phyloP scores from a whole-genome alignment of 1,284 basidiomycete genomes.

The Stygiomarasmius scandens region DNA sequence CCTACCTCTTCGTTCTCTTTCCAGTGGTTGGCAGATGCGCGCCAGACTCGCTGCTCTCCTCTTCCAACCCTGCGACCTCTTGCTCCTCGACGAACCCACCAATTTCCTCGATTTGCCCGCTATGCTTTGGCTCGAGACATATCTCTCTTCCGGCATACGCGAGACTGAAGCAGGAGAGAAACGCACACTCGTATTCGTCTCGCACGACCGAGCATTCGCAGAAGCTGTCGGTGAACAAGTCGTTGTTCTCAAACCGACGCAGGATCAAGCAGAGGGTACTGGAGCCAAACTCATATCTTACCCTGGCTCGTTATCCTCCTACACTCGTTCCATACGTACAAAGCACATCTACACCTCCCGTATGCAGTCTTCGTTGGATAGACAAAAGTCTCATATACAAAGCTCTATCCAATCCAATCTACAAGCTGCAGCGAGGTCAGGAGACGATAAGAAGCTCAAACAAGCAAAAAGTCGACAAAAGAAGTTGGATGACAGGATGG shows the following conservation, averaged over 20 bases:
- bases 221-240: conserved; percentile 70
- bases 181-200: conserved; percentile 57
- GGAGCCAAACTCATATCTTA: conserved; percentile 61
- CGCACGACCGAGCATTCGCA: conserved; percentile 75
- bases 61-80: conserved; percentile 72
- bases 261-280: not conserved
- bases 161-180: conserved; percentile 38
- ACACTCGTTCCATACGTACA: conserved; percentile 55
- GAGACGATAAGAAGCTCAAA: conserved; percentile 67
- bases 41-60: conserved; percentile 78
- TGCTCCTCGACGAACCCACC: conserved; percentile 27
- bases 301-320: conserved; percentile 62
- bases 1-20: conserved; percentile 51
- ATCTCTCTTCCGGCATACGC: conserved; percentile 46
- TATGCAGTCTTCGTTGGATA: conserved; percentile 57
- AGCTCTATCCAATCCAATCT: conserved; percentile 45
- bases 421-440: conserved; percentile 54
- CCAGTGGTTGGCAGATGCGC: conserved; percentile 73
- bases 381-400: conserved; percentile 55
- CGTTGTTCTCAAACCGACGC: conserved; percentile 52
- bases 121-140: conserved; percentile 71
- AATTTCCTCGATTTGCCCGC: conserved; percentile 66
- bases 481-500: conserved; percentile 45
- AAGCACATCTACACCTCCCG: conserved; percentile 49
- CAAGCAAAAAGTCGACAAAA: conserved; percentile 64